These are phyloP conservation scores for Trametes cubensis DNA, from an alignment of 768 basidiomycete species.

Conservation along the genomic window DNA sequence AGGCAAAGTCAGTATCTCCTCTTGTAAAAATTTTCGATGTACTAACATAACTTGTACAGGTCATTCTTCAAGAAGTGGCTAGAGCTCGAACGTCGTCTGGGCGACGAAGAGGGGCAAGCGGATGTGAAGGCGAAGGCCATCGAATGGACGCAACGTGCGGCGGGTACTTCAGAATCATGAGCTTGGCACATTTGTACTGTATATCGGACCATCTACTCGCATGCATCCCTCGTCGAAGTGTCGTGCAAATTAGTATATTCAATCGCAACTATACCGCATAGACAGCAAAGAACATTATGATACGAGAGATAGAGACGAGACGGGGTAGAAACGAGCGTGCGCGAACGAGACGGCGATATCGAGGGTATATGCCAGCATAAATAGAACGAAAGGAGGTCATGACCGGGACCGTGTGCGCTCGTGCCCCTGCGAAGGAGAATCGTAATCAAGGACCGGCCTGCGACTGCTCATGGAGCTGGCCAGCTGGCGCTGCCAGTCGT, in stretches of 20 bases:
- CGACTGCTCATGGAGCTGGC: slow-evolving; percentile 78
- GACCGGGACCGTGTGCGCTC: slow-evolving; percentile 64
- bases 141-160: slow-evolving; percentile 83
- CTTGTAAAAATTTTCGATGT: background rate
- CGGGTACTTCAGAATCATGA: slow-evolving; percentile 41
- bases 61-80: slow-evolving; percentile 99
- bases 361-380: slow-evolving; percentile 49
- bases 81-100: slow-evolving; percentile 57
- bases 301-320: slow-evolving; percentile 24
- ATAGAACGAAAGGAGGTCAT: slow-evolving; percentile 38
- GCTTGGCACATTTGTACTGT: slow-evolving; percentile 8
- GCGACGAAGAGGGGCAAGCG: slow-evolving; percentile 82
- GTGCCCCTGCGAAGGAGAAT: slow-evolving; percentile 54
- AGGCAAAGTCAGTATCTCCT: slow-evolving; percentile 78
- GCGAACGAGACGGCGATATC: slow-evolving; percentile 39
- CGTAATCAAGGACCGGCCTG: slow-evolving; percentile 72
- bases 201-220: slow-evolving; percentile 3
- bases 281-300: slow-evolving; percentile 35
- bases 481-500: slow-evolving; percentile 85
- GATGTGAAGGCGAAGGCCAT: slow-evolving; percentile 86
- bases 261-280: slow-evolving; percentile 37
- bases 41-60: slow-evolving; percentile 42
- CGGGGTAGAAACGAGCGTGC: slow-evolving; percentile 49
- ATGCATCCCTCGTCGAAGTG: slow-evolving; percentile 1
- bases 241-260: slow-evolving; percentile 27